Base-by-base conservation (phyloP, 2,329 filamentous ascomycete genomes). In the Aspergillus intermedius region DNA sequence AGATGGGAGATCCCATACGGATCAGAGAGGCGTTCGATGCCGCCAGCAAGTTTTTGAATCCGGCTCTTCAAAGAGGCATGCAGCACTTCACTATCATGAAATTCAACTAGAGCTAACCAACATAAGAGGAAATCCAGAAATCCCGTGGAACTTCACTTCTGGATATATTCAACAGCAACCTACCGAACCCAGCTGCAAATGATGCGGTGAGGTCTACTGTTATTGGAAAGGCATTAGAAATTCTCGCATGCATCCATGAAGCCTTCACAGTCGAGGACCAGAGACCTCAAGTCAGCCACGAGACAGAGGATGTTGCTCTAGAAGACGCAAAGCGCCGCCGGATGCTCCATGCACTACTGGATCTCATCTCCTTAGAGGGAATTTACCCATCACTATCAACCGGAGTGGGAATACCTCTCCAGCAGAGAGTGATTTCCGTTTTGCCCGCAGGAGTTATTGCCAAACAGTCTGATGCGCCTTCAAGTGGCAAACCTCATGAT, bases 311-410 rank as follows among this genome's bases (percentile, higher is more conserved):
- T 50, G 49, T 57, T 5, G 57, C 57, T 19, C 53, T 70, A 25
- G 68, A 72, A 57, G 69, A 72, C 60, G 68, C 70, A n/a, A 72
- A 63, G 48, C 60, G 68, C 25, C 67, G 69, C 28, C 63, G 69
- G 22, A 51, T 63, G 12, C 54, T 73, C 3, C 64, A 73, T 60
- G 66, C 68, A 4, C 54, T 74, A 5, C 54, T 74, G 41, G 71
- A 74, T 47, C 52, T 74, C 44, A 62, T 74, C 35, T 71, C 71
- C 2, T 50, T 74, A 5, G 71, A 74, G 50, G 71, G 71, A 4
- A 68, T 74, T 21, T 73, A 74, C 52, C 71, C 71, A 5, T 72
- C 61, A 5, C 59, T 73, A 13, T 72, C 71, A 12, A 52, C 58
- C 17, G 71, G 71, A 17, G 70, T 72, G 39, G 71, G 71, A 1